Percentiles rank a stretch among this genome's conserved stretches.
Conservation (phyloP, 768 basidiomycete genomes). For the Boletus tylopilopsis region DNA sequence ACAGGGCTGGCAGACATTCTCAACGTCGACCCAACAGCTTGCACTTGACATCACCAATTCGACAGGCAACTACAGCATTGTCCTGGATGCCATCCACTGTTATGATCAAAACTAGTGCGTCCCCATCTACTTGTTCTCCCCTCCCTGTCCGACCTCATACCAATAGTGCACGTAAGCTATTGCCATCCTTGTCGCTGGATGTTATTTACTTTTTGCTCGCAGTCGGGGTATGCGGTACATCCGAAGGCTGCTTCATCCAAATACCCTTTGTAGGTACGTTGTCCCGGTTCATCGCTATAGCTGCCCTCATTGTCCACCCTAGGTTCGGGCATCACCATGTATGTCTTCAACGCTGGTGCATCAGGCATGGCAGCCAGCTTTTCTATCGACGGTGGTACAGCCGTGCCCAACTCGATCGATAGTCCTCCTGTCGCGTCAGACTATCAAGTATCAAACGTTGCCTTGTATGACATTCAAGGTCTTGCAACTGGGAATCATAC, state of each 20-base stretch:
- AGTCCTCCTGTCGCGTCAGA: slow-evolving; percentile 8
- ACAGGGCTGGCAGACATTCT: slow-evolving; percentile 10
- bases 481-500: slow-evolving; percentile 16
- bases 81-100: slow-evolving; percentile 16
- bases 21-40: background rate
- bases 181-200: background rate
- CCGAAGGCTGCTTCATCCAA: slow-evolving; percentile 14
- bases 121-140: background rate
- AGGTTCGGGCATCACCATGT: slow-evolving; percentile 28
- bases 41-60: slow-evolving; percentile 10
- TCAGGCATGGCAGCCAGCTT: slow-evolving; percentile 23
- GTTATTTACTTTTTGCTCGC: background rate
- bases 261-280: slow-evolving; percentile 21
- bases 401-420: background rate
- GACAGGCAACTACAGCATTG: slow-evolving; percentile 17
- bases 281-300: background rate
- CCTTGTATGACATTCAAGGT: slow-evolving; percentile 16
- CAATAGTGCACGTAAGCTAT: slow-evolving; percentile 18
- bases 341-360: slow-evolving; percentile 19
- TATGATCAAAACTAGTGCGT: slow-evolving; percentile 28
- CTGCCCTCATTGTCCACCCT: background rate
- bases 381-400: slow-evolving; percentile 13
- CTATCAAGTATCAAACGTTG: slow-evolving; percentile 21
- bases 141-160: background rate
- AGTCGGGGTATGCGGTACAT: slow-evolving; percentile 15